These are phyloP conservation scores for Saturnispora besseyi DNA, from an alignment of 805 yeast species.

Conservation along the genomic window DNA sequence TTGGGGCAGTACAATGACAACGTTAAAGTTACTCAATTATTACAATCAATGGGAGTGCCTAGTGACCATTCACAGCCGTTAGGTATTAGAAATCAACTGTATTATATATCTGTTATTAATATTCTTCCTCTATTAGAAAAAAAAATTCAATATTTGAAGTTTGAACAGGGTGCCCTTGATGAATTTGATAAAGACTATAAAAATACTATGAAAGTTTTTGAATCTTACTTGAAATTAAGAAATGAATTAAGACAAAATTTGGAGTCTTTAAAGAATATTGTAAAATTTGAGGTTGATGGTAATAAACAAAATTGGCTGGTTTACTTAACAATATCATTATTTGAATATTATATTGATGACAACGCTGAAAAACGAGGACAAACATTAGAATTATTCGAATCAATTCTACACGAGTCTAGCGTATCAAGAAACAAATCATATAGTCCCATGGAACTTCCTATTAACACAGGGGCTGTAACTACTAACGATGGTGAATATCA, in stretches of 20 bases:
- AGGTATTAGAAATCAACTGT: conserved; percentile 19
- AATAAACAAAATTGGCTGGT: background rate
- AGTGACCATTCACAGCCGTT: background rate
- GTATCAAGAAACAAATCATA: background rate
- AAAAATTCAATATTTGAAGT: conserved; percentile 15
- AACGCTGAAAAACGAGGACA: background rate
- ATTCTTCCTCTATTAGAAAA: conserved; percentile 16
- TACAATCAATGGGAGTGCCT: background rate
- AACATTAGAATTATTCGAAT: background rate
- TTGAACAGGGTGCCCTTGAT: conserved; percentile 14
- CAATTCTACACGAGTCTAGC: background rate
- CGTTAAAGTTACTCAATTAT: background rate
- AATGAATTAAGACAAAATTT: background rate
- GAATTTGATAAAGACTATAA: conserved; percentile 9
- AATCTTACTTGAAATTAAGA: background rate
- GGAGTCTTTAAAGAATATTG: background rate
- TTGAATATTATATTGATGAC: background rate
- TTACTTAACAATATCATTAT: background rate
- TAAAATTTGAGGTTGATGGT: background rate
- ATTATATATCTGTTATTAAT: conserved; percentile 20
- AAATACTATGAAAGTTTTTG: background rate
- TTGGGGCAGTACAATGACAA: background rate
- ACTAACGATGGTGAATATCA: background rate
- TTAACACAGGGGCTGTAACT: background rate
- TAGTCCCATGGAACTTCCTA: background rate